Base-by-base conservation (phyloP, 176 grass and related monocot genomes). In the Neostapfia colusana region DNA sequence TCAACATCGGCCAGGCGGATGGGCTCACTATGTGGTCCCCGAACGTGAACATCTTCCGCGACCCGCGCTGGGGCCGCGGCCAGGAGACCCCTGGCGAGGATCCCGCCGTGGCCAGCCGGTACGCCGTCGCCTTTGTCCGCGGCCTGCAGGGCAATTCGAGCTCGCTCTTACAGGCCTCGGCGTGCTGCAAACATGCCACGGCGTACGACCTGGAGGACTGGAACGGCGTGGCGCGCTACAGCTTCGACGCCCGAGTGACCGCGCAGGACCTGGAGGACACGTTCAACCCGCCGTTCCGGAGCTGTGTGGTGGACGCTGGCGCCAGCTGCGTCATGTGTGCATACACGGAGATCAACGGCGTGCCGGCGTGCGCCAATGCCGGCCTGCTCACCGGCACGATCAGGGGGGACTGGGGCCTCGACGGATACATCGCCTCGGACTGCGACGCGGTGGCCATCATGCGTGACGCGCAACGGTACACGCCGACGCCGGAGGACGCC, bases 121-220 rank as follows among this genome's bases (percentile, higher is more conserved):
- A 91, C 23, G 92, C 76, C 27, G 72, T 69, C n/a, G 73, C 79
- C 37, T 94, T 81, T 45, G 88, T 94, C 24, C 80, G 62, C 25
- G 92, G 92, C 20, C n/a, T 94, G 68, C 88, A 94, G 65, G 91
- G 85, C 59, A 64, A 43, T 57, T 31, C 31, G 31, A 31, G 31
- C 31, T 0, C 75, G 9, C 57, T 39, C 26, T 84, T 96, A n/a
- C 81, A 85, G 76, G 60, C 84, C 26, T 91, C 89, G 4, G 89
- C 87, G 2, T 96, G 93, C 83, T 96, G 93, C 87, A 96, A 96
- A 81, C 93, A 92, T 48, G 79, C 71, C 48, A 90, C 89, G 0
- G 87, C 89, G 2, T 96, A 96, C 53, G 89, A 96, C 67, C 48
- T 96, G 28, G 93, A 90, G 59, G 86, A 83, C 40, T 96, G 93